Evolutionary conservation across 2,329 filamentous ascomycete genomes (phyloP).

Genomic region (Mollisiaceae sp.): DNA sequence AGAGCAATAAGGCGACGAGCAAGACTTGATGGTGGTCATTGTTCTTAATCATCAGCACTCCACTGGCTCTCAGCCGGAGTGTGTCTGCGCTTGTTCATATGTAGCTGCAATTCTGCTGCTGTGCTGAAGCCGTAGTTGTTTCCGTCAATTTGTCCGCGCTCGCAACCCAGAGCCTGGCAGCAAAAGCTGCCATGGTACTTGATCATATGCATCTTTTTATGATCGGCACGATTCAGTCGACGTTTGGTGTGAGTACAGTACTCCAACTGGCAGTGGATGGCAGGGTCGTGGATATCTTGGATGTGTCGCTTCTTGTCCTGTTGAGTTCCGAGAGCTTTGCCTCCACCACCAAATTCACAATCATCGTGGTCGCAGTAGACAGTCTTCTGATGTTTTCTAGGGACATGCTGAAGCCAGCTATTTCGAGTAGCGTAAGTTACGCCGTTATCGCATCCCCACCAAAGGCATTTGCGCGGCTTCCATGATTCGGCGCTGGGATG

Average conservation of each 20-base stretch:
- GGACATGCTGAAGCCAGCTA: not conserved
- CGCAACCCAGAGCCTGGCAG: not conserved
- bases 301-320: not conserved
- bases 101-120: not conserved
- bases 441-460: conserved; percentile 2
- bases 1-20: not conserved
- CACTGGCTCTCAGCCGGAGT: not conserved
- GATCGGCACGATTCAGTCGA: not conserved
- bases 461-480: not conserved
- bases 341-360: not conserved
- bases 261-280: not conserved
- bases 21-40: not conserved
- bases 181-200: not conserved
- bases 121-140: not conserved
- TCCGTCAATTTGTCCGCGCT: not conserved
- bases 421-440: not conserved
- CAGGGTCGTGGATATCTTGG: not conserved
- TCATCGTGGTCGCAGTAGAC: not conserved
- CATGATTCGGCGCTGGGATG: not conserved
- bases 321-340: conserved; percentile 1
- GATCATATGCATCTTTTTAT: not conserved
- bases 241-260: not conserved
- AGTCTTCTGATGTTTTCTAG: not conserved
- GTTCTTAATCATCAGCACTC: not conserved
- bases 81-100: not conserved